Percentiles rank a stretch among this genome's conserved stretches.
phyloP scores from a whole-genome alignment of 2,329 filamentous ascomycete species.

The Pseudocercospora macadamiae region DNA sequence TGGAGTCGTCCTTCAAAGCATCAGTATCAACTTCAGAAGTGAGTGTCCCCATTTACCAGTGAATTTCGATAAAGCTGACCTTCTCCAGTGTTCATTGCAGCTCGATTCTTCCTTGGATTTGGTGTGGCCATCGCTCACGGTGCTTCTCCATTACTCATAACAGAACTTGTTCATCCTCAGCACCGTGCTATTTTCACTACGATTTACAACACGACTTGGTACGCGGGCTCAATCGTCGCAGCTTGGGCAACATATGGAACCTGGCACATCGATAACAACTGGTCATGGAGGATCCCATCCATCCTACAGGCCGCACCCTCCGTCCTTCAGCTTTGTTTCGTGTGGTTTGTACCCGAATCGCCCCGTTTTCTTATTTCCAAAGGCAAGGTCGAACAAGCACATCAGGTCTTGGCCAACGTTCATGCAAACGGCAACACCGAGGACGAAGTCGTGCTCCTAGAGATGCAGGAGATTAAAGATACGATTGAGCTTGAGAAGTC shows the following conservation, averaged over 20 bases:
- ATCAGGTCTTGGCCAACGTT: constrained; percentile 55
- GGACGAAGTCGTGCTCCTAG: constrained; percentile 51
- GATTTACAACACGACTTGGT: constrained; percentile 53
- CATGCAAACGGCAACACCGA: constrained; percentile 54
- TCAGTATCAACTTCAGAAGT: constrained; percentile 42
- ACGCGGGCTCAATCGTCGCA: constrained; percentile 50
- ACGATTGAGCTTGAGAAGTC: constrained; percentile 54
- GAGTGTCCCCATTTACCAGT: background rate
- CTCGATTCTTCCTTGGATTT: constrained; percentile 45
- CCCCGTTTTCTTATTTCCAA: constrained; percentile 62
- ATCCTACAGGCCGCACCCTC: constrained; percentile 56
- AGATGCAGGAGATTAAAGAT: constrained; percentile 55
- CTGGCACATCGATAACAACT: constrained; percentile 44
- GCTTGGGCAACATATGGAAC: constrained; percentile 53
- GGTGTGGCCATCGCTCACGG: constrained; percentile 46
- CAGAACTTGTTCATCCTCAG: constrained; percentile 53
- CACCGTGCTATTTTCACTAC: constrained; percentile 54
- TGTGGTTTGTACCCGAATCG: constrained; percentile 61
- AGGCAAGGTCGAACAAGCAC: constrained; percentile 55
- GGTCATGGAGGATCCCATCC: constrained; percentile 59
- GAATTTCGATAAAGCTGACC: background rate
- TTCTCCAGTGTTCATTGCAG: constrained; percentile 45
- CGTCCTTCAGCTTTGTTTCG: constrained; percentile 48
- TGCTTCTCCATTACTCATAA: constrained; percentile 36
- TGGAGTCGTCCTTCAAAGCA: constrained; percentile 49